These are phyloP conservation scores for Aspergillus flavus DNA, from an alignment of 2,329 filamentous ascomycete genomes.

Conservation along the genomic window DNA sequence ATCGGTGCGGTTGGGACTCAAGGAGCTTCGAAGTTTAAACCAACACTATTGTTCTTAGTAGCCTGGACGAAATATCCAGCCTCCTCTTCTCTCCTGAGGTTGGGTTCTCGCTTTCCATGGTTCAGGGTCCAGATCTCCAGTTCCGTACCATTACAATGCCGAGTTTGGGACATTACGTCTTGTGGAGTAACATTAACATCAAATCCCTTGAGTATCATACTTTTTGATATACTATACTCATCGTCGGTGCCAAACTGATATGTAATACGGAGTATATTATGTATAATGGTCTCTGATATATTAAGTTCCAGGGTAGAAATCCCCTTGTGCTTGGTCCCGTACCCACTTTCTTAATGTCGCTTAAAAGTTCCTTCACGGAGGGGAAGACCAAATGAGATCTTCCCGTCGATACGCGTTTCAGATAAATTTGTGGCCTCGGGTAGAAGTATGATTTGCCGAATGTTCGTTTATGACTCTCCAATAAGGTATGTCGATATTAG, in stretches of 20 bases:
- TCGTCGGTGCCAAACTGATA: neutral
- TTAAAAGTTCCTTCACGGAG: neutral
- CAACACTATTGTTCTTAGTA: neutral
- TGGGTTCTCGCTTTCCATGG: neutral
- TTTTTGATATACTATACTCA: neutral
- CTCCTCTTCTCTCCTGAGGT: neutral
- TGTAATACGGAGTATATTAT: neutral
- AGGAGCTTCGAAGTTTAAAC: neutral
- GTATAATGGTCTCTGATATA: neutral
- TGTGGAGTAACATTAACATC: neutral
- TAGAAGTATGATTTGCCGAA: conserved; percentile 7
- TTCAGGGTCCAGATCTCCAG: conserved; percentile 3
- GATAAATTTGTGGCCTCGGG: conserved; percentile 7
- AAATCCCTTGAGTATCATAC: neutral
- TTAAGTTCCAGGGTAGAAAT: neutral
- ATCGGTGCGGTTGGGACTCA: neutral
- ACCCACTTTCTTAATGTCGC: neutral
- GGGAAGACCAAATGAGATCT: neutral
- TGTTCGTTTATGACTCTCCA: neutral
- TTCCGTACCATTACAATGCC: neutral
- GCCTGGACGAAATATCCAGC: neutral
- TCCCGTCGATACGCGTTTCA: conserved; percentile 8
- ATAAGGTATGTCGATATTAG: neutral
- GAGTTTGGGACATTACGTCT: conserved; percentile 1
- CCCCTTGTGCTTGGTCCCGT: neutral